Evolutionary conservation across 2,329 filamentous ascomycete genomes (phyloP).

Genomic region (Dactylonectria macrodidyma): DNA sequence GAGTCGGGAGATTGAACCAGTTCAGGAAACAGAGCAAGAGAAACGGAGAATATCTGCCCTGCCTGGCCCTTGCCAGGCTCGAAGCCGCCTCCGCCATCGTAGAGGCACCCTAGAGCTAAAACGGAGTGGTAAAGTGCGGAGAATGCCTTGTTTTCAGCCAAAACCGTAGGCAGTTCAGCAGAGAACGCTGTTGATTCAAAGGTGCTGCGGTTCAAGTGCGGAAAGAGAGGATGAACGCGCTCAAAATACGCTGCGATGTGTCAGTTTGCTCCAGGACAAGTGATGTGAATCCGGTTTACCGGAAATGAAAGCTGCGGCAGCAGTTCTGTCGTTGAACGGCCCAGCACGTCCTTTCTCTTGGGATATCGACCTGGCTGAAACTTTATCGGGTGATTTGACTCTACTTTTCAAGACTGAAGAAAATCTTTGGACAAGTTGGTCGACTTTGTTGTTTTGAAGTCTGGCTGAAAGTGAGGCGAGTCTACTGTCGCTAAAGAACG

Average conservation of each 20-base stretch:
- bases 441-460: constrained; percentile 40
- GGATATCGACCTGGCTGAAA: constrained; percentile 23
- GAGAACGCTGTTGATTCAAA: constrained; percentile 31
- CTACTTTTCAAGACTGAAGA: constrained; percentile 34
- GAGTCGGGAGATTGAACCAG: constrained; percentile 27
- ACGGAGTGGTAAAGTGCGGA: constrained; percentile 40
- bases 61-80: constrained; percentile 41
- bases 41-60: constrained; percentile 39
- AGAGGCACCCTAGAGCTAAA: constrained; percentile 38
- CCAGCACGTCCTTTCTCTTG: constrained; percentile 20
- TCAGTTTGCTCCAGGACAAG: background rate
- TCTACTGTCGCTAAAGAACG: constrained; percentile 42
- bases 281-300: background rate
- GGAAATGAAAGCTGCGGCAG: constrained; percentile 30
- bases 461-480: constrained; percentile 37
- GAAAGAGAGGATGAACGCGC: constrained; percentile 40
- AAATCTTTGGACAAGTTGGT: constrained; percentile 41
- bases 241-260: constrained; percentile 37
- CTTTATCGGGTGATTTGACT: constrained; percentile 35
- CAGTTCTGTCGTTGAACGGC: constrained; percentile 15
- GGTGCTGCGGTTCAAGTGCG: constrained; percentile 27
- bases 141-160: constrained; percentile 30
- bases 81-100: constrained; percentile 37
- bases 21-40: constrained; percentile 28
- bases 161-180: background rate